These are phyloP conservation scores for Conticribra guillardii DNA, from an alignment of 108 stramenopile species.

Conservation along the genomic window DNA sequence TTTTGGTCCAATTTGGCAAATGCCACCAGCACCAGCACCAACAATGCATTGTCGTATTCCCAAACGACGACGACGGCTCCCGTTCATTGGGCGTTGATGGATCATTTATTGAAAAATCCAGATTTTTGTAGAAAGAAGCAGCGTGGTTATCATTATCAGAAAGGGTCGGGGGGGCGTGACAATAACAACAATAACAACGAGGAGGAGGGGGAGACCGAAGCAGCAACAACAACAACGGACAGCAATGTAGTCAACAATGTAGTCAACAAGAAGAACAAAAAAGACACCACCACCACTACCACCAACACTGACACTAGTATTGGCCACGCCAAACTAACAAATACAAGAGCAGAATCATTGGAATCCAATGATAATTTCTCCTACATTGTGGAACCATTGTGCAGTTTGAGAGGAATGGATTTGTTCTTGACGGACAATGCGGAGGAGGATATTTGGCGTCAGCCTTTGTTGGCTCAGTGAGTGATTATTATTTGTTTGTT, in stretches of 20 bases:
- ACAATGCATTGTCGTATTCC: neutral
- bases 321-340: slow-evolving; percentile 18
- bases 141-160: neutral
- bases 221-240: no score
- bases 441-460: slow-evolving; percentile 47
- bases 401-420: slow-evolving; percentile 62
- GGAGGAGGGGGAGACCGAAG: no score
- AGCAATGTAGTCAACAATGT: no score
- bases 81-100: slow-evolving; percentile 13
- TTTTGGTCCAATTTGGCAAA: no score
- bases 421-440: slow-evolving; percentile 56
- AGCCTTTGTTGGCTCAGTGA: slow-evolving; percentile 55
- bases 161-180: neutral
- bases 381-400: slow-evolving; percentile 48
- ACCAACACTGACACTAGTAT: neutral
- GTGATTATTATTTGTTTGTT: neutral
- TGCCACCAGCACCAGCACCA: neutral
- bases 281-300: neutral
- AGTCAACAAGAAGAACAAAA: no score
- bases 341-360: slow-evolving; percentile 17
- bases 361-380: slow-evolving; percentile 3
- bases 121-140: slow-evolving; percentile 21
- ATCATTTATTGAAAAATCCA: slow-evolving; percentile 24
- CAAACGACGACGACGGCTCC: neutral
- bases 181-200: no score